phyloP scores from a whole-genome alignment of 441 rosid genomes.

The Daphne laureola region DNA sequence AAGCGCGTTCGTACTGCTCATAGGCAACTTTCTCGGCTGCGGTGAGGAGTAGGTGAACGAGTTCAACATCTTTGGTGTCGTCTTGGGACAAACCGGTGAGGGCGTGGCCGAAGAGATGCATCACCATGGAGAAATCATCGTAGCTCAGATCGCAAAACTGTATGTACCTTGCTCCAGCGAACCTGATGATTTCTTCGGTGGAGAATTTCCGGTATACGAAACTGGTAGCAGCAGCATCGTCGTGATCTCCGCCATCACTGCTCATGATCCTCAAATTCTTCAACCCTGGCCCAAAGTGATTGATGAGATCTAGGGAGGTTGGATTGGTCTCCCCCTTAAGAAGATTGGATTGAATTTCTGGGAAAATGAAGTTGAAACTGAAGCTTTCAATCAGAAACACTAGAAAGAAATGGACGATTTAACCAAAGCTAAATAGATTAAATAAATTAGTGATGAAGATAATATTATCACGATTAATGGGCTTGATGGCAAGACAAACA shows the following conservation, averaged over 20 bases:
- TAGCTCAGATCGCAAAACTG: conserved; percentile 30
- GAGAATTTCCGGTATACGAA: conserved; percentile 20
- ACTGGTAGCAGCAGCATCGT: neutral
- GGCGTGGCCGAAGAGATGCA: conserved; percentile 37
- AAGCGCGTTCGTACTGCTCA: conserved; percentile 36
- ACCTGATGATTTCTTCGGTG: conserved; percentile 37
- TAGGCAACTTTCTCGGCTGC: conserved; percentile 47
- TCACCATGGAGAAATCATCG: conserved; percentile 25
- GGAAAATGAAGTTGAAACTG: neutral
- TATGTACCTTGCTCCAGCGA: conserved; percentile 40
- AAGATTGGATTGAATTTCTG: neutral
- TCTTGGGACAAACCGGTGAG: conserved; percentile 36
- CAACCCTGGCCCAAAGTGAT: neutral
- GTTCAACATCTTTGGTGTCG: conserved; percentile 45
- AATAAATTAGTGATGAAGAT: too few relatives aligned
- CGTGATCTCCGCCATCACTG: too few relatives aligned
- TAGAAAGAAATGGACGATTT: too few relatives aligned
- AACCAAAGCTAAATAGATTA: too few relatives aligned
- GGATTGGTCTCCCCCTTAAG: neutral
- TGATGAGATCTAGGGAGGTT: neutral
- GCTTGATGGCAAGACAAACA: too few relatives aligned
- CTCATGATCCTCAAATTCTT: neutral
- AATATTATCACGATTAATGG: too few relatives aligned
- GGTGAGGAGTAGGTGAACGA: conserved; percentile 41
- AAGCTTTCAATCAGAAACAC: too few relatives aligned